These are phyloP conservation scores for Alternaria sp. DNA, from an alignment of 2,329 filamentous ascomycete genomes.

Conservation along the genomic window DNA sequence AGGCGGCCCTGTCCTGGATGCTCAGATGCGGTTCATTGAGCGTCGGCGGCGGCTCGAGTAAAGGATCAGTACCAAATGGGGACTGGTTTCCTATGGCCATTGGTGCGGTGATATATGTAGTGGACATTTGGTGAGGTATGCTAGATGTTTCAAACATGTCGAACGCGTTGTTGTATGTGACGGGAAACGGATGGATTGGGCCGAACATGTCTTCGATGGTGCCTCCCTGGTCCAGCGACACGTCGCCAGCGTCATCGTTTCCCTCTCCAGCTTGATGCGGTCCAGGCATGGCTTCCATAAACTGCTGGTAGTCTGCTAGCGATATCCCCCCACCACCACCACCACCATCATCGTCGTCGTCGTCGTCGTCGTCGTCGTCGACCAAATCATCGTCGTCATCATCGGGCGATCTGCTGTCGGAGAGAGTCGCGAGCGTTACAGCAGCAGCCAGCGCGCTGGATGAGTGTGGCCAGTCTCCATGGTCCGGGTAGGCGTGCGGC, in stretches of 20 bases:
- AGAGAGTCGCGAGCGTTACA: slow-evolving; percentile 41
- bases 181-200: slow-evolving; percentile 25
- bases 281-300: slow-evolving; percentile 17
- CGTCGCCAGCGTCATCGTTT: slow-evolving; percentile 5
- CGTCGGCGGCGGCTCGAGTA: slow-evolving; percentile 35
- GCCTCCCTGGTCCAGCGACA: slow-evolving; percentile 9
- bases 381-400: slow-evolving; percentile 6
- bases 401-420: slow-evolving; percentile 39
- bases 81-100: slow-evolving; percentile 23
- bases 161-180: slow-evolving; percentile 12
- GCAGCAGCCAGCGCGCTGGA: slow-evolving; percentile 38
- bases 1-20: slow-evolving; percentile 42
- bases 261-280: slow-evolving; percentile 14
- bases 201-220: slow-evolving; percentile 30
- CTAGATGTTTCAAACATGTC: slow-evolving; percentile 21
- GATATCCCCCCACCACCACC: slow-evolving; percentile 41
- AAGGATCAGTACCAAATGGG: slow-evolving; percentile 26
- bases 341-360: slow-evolving; percentile 24
- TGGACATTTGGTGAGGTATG: slow-evolving; percentile 24
- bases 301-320: slow-evolving; percentile 30
- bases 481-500: slow-evolving; percentile 12
- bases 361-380: slow-evolving; percentile 11
- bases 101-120: slow-evolving; percentile 22
- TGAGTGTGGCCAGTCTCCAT: slow-evolving; percentile 26
- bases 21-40: slow-evolving; percentile 41